A percentile compares a stretch with the other conserved stretches of the same genome.
Evolutionary conservation across 2,329 filamentous ascomycete species (phyloP).

Genomic region (Hymenoscyphus scutula): DNA sequence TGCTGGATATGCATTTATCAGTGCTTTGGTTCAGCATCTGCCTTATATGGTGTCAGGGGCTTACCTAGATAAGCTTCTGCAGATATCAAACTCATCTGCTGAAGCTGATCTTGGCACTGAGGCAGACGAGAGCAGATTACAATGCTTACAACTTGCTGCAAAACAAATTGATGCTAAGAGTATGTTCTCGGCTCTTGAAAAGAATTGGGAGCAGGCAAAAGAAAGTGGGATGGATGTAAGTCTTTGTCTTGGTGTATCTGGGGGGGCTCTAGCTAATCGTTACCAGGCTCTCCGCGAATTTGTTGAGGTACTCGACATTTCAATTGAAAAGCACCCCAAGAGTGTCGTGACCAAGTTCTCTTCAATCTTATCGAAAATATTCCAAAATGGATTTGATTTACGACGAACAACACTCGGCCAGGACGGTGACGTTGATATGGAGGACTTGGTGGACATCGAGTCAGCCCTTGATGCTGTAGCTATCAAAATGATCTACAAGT

Average conservation of each 20-base stretch:
- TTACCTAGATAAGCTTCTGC: constrained; percentile 70
- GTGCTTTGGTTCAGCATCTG: constrained; percentile 75
- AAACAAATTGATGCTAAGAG: constrained; percentile 74
- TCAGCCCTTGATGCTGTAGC: constrained; percentile 64
- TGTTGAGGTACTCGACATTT: constrained; percentile 65
- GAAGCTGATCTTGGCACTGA: constrained; percentile 58
- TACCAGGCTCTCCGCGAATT: constrained; percentile 63
- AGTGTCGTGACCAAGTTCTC: constrained; percentile 74
- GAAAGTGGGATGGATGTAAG: constrained; percentile 61
- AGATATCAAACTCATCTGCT: constrained; percentile 70
- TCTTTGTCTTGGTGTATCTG: constrained; percentile 7
- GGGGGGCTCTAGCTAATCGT: constrained; percentile 20
- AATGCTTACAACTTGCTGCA: constrained; percentile 72
- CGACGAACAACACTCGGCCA: constrained; percentile 53
- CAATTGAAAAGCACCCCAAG: constrained; percentile 78
- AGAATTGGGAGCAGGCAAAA: constrained; percentile 68
- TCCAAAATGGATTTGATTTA: constrained; percentile 62
- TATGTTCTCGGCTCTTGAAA: constrained; percentile 70
- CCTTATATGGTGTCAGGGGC: constrained; percentile 83
- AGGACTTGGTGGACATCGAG: constrained; percentile 60
- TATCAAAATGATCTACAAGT: constrained; percentile 91
- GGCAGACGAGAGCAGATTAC: constrained; percentile 61
- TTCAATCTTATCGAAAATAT: constrained; percentile 62
- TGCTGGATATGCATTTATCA: constrained; percentile 77
- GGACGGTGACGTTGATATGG: constrained; percentile 42